Evolutionary conservation across 2,329 filamentous ascomycete species (phyloP), one percentile per base, ranked within the genome.

Genomic region (Aspergillus japonicus): DNA sequence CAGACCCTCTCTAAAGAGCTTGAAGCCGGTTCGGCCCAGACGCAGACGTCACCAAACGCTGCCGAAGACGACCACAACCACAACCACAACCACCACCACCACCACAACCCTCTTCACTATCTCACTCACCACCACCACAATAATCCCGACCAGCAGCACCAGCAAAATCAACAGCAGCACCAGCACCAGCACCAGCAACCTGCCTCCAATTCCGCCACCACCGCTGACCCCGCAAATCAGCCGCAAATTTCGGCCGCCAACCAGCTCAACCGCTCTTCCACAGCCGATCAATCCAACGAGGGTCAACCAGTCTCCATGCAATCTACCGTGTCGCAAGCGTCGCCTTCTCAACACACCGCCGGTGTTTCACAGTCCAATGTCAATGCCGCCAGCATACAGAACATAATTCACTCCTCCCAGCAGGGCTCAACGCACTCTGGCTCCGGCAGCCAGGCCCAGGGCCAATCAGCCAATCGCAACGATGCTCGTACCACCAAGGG

Each of bases 301-400:
- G 60, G 54, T 54, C 67, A 69, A 68, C 59, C 66, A 64, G 70
- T 68, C 69, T 68, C 72, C 68, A 75, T 75, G 72, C 74, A 75
- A 71, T 67, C 70, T 68, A 68, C 72, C 61, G 72, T 62, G 63
- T 68, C 73, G 65, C 70, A 76, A 65, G 62, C 70, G 59, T 64
- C 71, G 61, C 65, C 73, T 66, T 59, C 68, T 66, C 64, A 68
- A 65, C 66, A 67, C 65, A 70, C 62, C 60, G 19, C 65, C 21
- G 60, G 62, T 47, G 49, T 51, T 23, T 52, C 59, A 47, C 60
- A 58, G 51, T 44, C 52, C 19, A 56, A 52, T 31, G 19, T 91
- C 76, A 91, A 91, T 78, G 83, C 89, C 64, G 88, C 91, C 61
- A 91, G 86, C 71, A 95, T 95, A 80, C 89, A 88, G 71, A 93